Evolutionary conservation across 208 protist species (phyloP).

Genomic region (Trypanosoma brucei): DNA sequence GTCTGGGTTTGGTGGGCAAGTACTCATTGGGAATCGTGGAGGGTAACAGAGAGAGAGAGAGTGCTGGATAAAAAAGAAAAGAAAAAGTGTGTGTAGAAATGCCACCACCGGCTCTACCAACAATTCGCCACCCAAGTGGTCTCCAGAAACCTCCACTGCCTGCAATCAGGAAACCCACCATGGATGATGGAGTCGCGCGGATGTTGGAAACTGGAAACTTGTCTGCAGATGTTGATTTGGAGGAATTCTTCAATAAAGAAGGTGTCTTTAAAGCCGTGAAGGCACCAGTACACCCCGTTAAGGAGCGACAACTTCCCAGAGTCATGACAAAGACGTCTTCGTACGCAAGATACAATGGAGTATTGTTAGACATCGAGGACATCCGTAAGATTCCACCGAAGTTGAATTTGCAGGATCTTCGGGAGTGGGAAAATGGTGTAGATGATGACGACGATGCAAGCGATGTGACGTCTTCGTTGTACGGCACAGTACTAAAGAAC

Average conservation of each 20-base stretch:
- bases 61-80: no score
- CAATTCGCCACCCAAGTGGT: no score
- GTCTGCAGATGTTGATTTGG: conserved; percentile 45
- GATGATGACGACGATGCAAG: background rate
- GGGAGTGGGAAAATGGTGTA: conserved; percentile 62
- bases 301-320: background rate
- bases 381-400: conserved; percentile 69
- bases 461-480: background rate
- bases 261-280: conserved; percentile 45
- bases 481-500: background rate
- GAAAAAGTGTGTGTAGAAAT: no score
- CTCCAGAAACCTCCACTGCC: no score
- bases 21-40: no score
- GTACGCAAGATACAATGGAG: conserved; percentile 49
- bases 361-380: conserved; percentile 67
- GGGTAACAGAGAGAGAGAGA: no score
- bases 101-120: no score
- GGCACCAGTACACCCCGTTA: conserved; percentile 29
- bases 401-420: conserved; percentile 69
- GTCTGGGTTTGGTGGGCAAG: no score
- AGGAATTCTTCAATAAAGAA: conserved; percentile 52
- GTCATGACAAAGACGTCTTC: conserved; percentile 71
- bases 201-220: conserved; percentile 46
- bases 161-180: background rate
- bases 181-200: conserved; percentile 25